These are phyloP conservation scores for Aristolochia fimbriata DNA, from an alignment of 164 flowering plant genomes.

Conservation along the genomic window DNA sequence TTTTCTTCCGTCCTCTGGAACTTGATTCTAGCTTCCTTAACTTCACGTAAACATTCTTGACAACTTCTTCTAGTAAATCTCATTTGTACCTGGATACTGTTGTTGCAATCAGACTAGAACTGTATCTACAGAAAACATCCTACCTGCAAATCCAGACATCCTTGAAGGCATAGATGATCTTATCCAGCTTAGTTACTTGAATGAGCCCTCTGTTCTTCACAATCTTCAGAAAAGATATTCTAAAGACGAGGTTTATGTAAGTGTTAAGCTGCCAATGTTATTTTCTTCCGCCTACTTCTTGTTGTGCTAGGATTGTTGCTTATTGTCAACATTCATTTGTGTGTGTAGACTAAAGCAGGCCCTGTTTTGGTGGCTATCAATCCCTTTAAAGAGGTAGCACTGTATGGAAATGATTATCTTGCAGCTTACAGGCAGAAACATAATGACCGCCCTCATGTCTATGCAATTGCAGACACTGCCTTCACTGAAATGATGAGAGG, in stretches of 20 bases:
- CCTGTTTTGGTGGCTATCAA: conserved; percentile 86
- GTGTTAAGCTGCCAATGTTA: conserved; percentile 8
- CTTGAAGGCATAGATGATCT: conserved; percentile 87
- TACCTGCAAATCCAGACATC: conserved; percentile 87
- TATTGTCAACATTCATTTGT: conserved; percentile 9
- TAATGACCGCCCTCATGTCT: conserved; percentile 63
- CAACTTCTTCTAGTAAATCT: neutral
- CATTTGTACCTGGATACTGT: conserved; percentile 1
- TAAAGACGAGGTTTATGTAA: conserved; percentile 62
- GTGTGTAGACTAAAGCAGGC: conserved; percentile 84
- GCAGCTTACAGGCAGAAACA: conserved; percentile 46
- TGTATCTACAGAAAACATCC: conserved; percentile 40
- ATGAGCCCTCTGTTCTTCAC: conserved; percentile 94
- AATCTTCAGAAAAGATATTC: conserved; percentile 67
- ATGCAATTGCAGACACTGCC: conserved; percentile 63
- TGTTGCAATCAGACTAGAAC: conserved; percentile 39
- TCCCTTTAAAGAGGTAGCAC: conserved; percentile 63
- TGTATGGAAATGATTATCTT: conserved; percentile 50
- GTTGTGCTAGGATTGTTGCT: neutral
- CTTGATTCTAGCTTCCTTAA: neutral
- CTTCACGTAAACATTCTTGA: neutral
- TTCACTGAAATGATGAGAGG: conserved; percentile 82
- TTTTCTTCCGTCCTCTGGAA: neutral
- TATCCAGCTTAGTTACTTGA: conserved; percentile 79
- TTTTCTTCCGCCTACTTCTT: neutral